A percentile compares a stretch with the other conserved stretches of the same genome.
Evolutionary conservation across 805 yeast species (phyloP).

Genomic region (Yarrowia sp.): DNA sequence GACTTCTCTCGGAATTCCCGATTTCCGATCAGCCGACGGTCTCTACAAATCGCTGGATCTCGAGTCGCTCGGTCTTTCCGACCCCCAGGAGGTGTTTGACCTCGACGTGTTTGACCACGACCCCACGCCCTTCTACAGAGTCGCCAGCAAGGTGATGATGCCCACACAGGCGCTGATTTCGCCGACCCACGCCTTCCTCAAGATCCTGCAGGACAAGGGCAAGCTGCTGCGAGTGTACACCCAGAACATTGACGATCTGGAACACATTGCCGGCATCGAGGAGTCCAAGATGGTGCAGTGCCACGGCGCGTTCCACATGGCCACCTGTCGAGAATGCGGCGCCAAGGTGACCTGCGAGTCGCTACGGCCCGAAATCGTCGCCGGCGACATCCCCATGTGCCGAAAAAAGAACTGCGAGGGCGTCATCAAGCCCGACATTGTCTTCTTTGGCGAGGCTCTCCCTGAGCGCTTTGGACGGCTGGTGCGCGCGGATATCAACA

Average conservation of each 20-base stretch:
- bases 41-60: constrained; percentile 69
- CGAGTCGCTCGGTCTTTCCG: constrained; percentile 70
- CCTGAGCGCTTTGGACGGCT: constrained; percentile 72
- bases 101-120: constrained; percentile 71
- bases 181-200: constrained; percentile 83
- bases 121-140: constrained; percentile 82
- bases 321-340: constrained; percentile 81
- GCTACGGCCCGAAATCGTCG: constrained; percentile 65
- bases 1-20: constrained; percentile 89
- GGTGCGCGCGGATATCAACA: constrained; percentile 49
- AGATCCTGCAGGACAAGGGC: constrained; percentile 72
- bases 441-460: constrained; percentile 86
- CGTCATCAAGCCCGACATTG: constrained; percentile 90
- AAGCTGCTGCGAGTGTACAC: constrained; percentile 85
- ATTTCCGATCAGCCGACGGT: constrained; percentile 88
- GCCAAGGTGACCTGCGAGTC: constrained; percentile 69
- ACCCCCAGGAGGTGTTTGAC: constrained; percentile 92
- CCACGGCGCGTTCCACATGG: constrained; percentile 90
- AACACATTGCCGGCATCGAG: constrained; percentile 76
- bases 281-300: constrained; percentile 79
- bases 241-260: constrained; percentile 88
- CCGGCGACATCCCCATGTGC: constrained; percentile 71
- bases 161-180: constrained; percentile 62
- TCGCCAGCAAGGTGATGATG: constrained; percentile 85
- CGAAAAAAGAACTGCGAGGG: constrained; percentile 69